Percentiles rank a stretch among this genome's conserved stretches.
These are phyloP conservation scores for Xylaria sp. DNA, from an alignment of 2,329 filamentous ascomycete species.

Conservation along the genomic window DNA sequence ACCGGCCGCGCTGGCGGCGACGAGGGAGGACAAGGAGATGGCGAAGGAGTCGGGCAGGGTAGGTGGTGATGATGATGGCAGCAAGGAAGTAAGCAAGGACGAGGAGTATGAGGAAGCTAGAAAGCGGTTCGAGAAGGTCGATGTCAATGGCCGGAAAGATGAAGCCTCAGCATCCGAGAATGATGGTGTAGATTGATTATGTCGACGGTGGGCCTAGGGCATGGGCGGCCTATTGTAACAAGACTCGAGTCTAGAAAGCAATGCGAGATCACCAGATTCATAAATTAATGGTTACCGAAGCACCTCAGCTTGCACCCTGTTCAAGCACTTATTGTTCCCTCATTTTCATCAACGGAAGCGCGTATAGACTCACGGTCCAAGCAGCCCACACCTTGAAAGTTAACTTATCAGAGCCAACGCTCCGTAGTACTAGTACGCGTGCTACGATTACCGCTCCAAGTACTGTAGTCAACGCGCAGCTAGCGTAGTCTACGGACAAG, in stretches of 20 bases:
- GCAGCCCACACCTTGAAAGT: no score
- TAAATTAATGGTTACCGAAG: no score
- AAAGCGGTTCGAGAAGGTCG: conserved; percentile 38
- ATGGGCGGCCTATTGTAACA: neutral
- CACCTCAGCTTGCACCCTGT: no score
- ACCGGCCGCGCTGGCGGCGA: conserved; percentile 36
- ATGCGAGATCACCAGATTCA: no score
- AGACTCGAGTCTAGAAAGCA: neutral
- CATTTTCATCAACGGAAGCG: no score
- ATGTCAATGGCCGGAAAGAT: conserved; percentile 19
- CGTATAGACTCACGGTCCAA: no score
- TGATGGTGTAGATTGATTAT: conserved; percentile 26
- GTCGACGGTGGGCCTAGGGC: neutral
- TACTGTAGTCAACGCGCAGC: no score
- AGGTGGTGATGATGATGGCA: conserved; percentile 10
- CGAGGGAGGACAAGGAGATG: conserved; percentile 37
- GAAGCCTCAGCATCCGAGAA: conserved; percentile 9
- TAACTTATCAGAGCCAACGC: no score
- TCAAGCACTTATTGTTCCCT: no score
- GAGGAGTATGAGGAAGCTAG: conserved; percentile 43
- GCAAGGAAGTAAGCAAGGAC: conserved; percentile 23
- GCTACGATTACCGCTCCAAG: no score
- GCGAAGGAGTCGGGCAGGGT: conserved; percentile 30
- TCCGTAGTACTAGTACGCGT: no score
- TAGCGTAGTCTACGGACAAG: no score